Evolutionary conservation across 371 early-diverging fungal species (phyloP).

Genomic region (Rhizopus sp.): DNA sequence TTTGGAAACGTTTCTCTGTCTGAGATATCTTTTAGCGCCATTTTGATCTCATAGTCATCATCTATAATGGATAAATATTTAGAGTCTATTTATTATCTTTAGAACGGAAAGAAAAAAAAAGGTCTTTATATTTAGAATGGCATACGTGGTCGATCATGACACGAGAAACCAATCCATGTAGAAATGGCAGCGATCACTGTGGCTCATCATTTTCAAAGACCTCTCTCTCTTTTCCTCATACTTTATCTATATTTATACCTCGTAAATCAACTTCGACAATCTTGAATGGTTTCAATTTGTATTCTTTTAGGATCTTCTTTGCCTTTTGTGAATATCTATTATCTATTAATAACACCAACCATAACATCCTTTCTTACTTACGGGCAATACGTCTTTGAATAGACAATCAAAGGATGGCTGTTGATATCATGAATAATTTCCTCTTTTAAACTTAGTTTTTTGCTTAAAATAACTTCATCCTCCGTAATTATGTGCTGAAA

Average conservation of each 20-base stretch:
- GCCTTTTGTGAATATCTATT: constrained; percentile 30
- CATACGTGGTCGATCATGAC: too few species aligned
- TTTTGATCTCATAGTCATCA: constrained; percentile 33
- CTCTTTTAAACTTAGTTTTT: constrained; percentile 14
- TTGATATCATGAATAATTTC: constrained; percentile 18
- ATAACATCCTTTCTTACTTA: constrained; percentile 9
- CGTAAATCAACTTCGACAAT: constrained; percentile 33
- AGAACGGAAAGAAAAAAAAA: background rate
- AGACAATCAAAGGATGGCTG: constrained; percentile 21
- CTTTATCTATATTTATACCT: constrained; percentile 17
- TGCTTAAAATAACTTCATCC: background rate
- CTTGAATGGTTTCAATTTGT: constrained; percentile 18
- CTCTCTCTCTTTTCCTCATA: background rate
- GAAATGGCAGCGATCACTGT: too few species aligned
- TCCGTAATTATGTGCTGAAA: background rate
- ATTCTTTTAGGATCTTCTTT: constrained; percentile 19
- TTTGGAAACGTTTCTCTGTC: constrained; percentile 40
- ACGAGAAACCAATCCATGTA: too few species aligned
- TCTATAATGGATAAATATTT: constrained; percentile 12
- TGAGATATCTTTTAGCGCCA: constrained; percentile 25
- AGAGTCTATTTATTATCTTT: background rate
- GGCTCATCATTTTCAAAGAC: too few species aligned
- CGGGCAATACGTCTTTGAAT: constrained; percentile 38
- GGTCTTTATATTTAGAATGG: too few species aligned
- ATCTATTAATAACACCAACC: background rate